Base-by-base conservation (phyloP, 1,139 yeast species). In the Candida sp. region DNA sequence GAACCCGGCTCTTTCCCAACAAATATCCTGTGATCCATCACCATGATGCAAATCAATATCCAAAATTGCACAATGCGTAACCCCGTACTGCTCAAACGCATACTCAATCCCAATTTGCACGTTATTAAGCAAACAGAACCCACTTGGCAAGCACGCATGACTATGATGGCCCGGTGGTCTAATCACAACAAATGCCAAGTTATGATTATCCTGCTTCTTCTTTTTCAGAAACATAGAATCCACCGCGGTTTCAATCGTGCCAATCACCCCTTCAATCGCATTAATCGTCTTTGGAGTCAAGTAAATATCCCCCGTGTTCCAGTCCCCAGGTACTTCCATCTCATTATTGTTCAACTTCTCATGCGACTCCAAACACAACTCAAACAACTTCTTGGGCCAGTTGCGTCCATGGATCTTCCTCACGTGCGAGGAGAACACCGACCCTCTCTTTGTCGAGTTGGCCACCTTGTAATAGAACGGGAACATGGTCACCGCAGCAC, bases 81-180 rank as follows among this genome's bases (percentile, higher is more conserved):
- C 84, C 2, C 78, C 85, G 61, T 88, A 81, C 11, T 73, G 68
- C 48, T 76, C 82, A 53, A 78, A 81, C 0, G 96, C 96, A 63
- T 90, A 90, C 62, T 90, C 96, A 35, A 89, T 84, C 3, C 89
- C 93, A 48, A 90, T 83, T 56, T 90, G 96, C 0, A 87, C 96
- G 61, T 90, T 90, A 68, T 90, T 90, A 52, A 90, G 74, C 47
- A 90, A 70, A 67, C 97, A 90, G 64, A 90, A 90, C n/a, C 97
- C 97, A 37, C 93, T 85, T 0, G 97, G 96, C 22, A 84, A 78
- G 54, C 88, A 84, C 0, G 92, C 88, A 61, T 89, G 96, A n/a
- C 92, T 87, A 65, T 90, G 97, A 63, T 90, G 97, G 1, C 97
- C 97, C 0, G 96, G 96, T 2, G 96, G 96, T 50, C 96, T 75